A percentile compares a stretch with the other conserved stretches of the same genome.
Evolutionary conservation across 1,139 yeast species (phyloP).

Genomic region (Pichia sp.): DNA sequence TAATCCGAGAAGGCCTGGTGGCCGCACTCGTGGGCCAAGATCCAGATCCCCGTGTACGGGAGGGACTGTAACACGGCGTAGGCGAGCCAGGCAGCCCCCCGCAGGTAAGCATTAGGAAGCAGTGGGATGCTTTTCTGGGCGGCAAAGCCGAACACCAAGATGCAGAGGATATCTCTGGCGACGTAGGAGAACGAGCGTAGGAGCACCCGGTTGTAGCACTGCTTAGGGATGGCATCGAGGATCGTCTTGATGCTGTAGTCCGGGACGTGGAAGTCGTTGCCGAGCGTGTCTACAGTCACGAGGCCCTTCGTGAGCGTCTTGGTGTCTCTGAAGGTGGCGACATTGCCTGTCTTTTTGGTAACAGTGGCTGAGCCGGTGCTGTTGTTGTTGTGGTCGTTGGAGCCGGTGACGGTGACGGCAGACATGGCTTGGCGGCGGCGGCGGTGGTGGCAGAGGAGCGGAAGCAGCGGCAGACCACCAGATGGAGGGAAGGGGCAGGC

Average conservation of each 20-base stretch:
- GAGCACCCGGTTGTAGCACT: conserved; percentile 56
- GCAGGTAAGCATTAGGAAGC: conserved; percentile 41
- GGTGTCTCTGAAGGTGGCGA: conserved; percentile 5
- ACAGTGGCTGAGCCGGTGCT: background rate
- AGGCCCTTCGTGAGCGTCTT: conserved; percentile 24
- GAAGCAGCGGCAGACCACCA: background rate
- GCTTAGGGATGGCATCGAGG: conserved; percentile 55
- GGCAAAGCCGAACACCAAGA: conserved; percentile 40
- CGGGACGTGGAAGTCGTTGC: conserved; percentile 57
- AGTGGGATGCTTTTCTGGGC: conserved; percentile 50
- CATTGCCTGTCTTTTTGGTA: background rate
- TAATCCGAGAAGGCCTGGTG: conserved; percentile 81
- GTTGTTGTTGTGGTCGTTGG: conserved; percentile 16
- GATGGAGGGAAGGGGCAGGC: background rate
- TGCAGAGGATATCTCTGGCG: conserved; percentile 50
- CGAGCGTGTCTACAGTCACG: conserved; percentile 45
- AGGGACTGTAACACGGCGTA: conserved; percentile 37
- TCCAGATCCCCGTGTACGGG: conserved; percentile 80
- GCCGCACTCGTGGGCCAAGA: conserved; percentile 88
- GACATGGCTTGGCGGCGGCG: conserved; percentile 21
- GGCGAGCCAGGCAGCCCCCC: conserved; percentile 53
- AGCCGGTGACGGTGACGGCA: conserved; percentile 29
- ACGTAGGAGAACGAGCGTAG: conserved; percentile 51
- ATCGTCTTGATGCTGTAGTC: conserved; percentile 62
- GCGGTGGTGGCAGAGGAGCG: background rate